These are phyloP conservation scores for Spiromastix sp. DNA, from an alignment of 2,329 filamentous ascomycete species.

Conservation along the genomic window DNA sequence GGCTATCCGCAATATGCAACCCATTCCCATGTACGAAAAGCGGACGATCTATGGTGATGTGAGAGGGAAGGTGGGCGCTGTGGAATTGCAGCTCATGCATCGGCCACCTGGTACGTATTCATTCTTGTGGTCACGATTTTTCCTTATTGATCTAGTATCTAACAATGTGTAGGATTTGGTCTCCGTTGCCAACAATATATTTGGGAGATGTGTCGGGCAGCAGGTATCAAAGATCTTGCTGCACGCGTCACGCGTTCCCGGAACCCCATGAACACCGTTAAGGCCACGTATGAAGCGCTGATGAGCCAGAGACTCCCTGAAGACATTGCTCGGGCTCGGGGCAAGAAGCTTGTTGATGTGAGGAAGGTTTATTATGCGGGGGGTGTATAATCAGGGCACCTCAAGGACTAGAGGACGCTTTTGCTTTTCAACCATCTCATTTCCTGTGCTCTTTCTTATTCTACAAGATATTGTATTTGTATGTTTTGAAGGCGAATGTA, in stretches of 20 bases:
- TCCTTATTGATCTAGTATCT: slow-evolving; percentile 6
- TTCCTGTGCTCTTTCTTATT: too few species aligned
- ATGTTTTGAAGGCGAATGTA: too few species aligned
- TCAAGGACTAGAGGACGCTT: too few species aligned
- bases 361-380: slow-evolving; percentile 96
- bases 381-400: too few species aligned
- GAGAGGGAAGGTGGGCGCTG: slow-evolving; percentile 76
- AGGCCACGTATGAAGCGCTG: slow-evolving; percentile 76
- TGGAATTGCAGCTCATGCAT: slow-evolving; percentile 67
- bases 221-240: slow-evolving; percentile 77
- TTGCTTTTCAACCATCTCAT: too few species aligned
- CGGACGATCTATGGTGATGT: slow-evolving; percentile 84
- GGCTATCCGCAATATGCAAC: slow-evolving; percentile 85
- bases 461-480: too few species aligned
- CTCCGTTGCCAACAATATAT: slow-evolving; percentile 84
- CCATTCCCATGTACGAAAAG: slow-evolving; percentile 83
- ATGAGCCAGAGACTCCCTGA: slow-evolving; percentile 78
- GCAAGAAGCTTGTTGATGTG: slow-evolving; percentile 92
- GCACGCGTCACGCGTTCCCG: slow-evolving; percentile 73
- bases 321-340: slow-evolving; percentile 75
- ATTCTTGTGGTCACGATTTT: slow-evolving; percentile 2
- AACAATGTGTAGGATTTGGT: slow-evolving; percentile 61
- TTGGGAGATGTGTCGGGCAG: slow-evolving; percentile 84
- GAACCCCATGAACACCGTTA: slow-evolving; percentile 97
- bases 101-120: slow-evolving; percentile 69